Conservation (phyloP, 768 basidiomycete species). For the Auricularia sp. region DNA sequence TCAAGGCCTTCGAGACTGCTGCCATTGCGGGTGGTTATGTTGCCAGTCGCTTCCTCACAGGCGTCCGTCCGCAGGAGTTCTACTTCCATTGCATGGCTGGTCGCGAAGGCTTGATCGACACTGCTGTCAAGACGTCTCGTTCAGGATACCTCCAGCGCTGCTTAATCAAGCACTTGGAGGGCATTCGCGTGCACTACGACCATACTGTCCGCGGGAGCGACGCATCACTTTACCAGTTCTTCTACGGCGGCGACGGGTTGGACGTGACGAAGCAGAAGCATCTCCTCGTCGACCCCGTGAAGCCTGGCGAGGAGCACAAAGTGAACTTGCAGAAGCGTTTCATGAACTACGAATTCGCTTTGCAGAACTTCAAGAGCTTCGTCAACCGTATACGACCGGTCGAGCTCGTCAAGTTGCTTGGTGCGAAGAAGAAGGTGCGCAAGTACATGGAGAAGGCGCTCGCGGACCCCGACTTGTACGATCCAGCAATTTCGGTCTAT, state of each 20-base stretch:
- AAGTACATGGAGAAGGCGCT: slow-evolving; percentile 83
- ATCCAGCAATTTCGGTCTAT: slow-evolving; percentile 65
- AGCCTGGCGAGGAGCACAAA: slow-evolving; percentile 76
- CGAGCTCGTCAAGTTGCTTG: slow-evolving; percentile 44
- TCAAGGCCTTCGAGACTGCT: slow-evolving; percentile 94
- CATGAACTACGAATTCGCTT: slow-evolving; percentile 86
- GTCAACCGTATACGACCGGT: slow-evolving; percentile 60
- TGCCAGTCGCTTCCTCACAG: slow-evolving; percentile 96
- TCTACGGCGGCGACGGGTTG: slow-evolving; percentile 91
- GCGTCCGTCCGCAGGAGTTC: slow-evolving; percentile 96
- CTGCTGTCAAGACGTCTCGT: slow-evolving; percentile 96
- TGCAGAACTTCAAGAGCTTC: slow-evolving; percentile 72
- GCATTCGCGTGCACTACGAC: slow-evolving; percentile 93
- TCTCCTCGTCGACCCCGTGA: slow-evolving; percentile 32
- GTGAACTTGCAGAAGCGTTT: slow-evolving; percentile 96
- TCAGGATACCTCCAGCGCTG: slow-evolving; percentile 98
- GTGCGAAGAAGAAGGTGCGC: slow-evolving; percentile 51
- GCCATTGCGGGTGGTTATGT: slow-evolving; percentile 98
- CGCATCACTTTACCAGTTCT: slow-evolving; percentile 86
- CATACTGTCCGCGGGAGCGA: slow-evolving; percentile 96
- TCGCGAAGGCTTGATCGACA: slow-evolving; percentile 96
- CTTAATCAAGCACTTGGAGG: slow-evolving; percentile 96
- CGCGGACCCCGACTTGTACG: slow-evolving; percentile 60
- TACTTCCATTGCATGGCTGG: slow-evolving; percentile 99
- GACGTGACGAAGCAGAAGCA: slow-evolving; percentile 98